Percentiles rank a stretch among this genome's conserved stretches.
These are phyloP conservation scores for Ceriops zippeliana DNA, from an alignment of 345 rosid genomes.

Conservation along the genomic window DNA sequence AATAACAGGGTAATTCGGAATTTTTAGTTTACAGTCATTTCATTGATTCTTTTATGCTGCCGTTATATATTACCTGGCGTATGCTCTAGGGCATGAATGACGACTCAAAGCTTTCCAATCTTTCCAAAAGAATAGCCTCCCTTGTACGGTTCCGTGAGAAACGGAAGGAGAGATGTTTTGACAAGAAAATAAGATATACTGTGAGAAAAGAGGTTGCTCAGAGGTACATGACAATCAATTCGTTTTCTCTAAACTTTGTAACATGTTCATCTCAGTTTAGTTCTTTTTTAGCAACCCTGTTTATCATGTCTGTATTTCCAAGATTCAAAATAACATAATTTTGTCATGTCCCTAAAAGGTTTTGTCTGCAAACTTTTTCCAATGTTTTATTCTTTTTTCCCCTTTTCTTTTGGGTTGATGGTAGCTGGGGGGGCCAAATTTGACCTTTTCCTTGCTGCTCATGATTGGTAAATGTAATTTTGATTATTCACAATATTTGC, in stretches of 20 bases:
- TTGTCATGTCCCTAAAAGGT: too few species aligned
- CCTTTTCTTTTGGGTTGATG: too few species aligned
- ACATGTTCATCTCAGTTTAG: background rate
- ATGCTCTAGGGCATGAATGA: constrained; percentile 41
- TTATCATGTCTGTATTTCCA: background rate
- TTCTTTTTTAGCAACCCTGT: background rate
- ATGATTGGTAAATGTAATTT: too few species aligned
- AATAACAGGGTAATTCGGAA: constrained; percentile 38
- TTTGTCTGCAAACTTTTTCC: too few species aligned
- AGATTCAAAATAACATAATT: background rate
- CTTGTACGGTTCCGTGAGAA: constrained; percentile 71
- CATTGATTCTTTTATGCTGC: background rate
- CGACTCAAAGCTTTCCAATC: constrained; percentile 48
- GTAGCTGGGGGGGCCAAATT: too few species aligned
- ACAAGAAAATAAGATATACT: constrained; percentile 68
- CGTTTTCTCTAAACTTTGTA: background rate
- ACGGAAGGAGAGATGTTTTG: constrained; percentile 74
- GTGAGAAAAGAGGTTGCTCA: constrained; percentile 75
- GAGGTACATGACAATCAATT: constrained; percentile 32
- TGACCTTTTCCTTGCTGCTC: too few species aligned
- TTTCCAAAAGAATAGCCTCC: constrained; percentile 67
- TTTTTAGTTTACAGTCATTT: background rate
- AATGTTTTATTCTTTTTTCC: too few species aligned
- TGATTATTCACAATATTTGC: too few species aligned
- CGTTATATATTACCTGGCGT: constrained; percentile 11